Percentiles rank a stretch among this genome's conserved stretches.
Conservation (phyloP, 1,284 basidiomycete genomes). For the Takashimella tepidaria region DNA sequence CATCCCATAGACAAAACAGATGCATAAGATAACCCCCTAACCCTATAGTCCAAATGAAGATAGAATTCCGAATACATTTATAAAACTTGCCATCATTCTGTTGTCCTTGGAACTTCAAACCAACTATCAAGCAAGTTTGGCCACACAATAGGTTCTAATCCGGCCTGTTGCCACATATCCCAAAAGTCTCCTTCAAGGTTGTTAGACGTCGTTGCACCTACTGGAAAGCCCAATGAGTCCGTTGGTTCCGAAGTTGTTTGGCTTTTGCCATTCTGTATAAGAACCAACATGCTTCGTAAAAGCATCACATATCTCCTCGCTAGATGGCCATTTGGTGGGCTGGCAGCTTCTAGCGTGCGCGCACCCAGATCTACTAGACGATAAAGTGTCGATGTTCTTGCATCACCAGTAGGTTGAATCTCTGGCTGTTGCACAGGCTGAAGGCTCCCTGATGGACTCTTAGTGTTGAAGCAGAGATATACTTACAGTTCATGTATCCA, state of each 20-base stretch:
- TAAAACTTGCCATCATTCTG: no score
- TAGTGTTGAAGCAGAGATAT: background rate
- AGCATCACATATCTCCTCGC: slow-evolving; percentile 12
- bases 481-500: slow-evolving; percentile 15
- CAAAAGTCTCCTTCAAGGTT: background rate
- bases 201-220: background rate
- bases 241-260: slow-evolving; percentile 5
- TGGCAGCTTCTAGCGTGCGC: slow-evolving; percentile 6
- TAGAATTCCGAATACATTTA: no score
- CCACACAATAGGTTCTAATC: background rate
- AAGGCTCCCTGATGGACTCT: background rate
- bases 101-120: background rate
- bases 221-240: background rate
- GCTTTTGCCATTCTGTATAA: background rate
- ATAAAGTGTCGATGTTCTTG: slow-evolving; percentile 8
- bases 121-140: background rate
- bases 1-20: no score
- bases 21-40: no score
- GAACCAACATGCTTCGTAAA: slow-evolving; percentile 5
- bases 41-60: no score
- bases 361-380: slow-evolving; percentile 16
- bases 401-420: background rate
- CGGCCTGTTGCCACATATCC: slow-evolving; percentile 4
- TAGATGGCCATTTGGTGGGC: slow-evolving; percentile 11
- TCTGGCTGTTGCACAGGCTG: background rate